Conservation (phyloP, 495 filamentous ascomycete species). For the Trichocladium antarcticum region DNA sequence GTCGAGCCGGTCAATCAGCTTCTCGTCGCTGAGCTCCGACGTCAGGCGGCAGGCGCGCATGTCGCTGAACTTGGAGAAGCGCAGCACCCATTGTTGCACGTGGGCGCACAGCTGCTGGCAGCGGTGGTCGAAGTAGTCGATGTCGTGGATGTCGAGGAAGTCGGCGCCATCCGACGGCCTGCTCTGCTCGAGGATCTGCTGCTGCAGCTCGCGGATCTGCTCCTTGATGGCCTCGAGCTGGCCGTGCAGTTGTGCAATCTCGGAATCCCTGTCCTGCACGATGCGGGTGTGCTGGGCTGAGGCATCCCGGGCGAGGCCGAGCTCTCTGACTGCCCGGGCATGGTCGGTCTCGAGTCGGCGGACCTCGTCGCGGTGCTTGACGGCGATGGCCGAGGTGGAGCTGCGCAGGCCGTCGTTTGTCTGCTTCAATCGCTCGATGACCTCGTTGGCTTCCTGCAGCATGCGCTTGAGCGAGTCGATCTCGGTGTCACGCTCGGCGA, state of each 20-base stretch:
- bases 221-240: constrained; percentile 69
- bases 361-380: constrained; percentile 55
- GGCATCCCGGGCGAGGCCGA: constrained; percentile 48
- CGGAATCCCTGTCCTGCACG: constrained; percentile 70
- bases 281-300: constrained; percentile 47
- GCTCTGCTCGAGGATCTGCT: constrained; percentile 52
- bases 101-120: constrained; percentile 89
- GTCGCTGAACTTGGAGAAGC: constrained; percentile 93
- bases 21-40: constrained; percentile 72
- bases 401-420: constrained; percentile 69
- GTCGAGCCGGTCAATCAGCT: constrained; percentile 82
- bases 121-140: constrained; percentile 89
- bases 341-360: constrained; percentile 45
- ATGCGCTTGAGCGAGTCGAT: constrained; percentile 68
- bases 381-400: constrained; percentile 61
- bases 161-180: constrained; percentile 47
- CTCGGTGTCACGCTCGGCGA: constrained; percentile 61
- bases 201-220: constrained; percentile 69
- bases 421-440: constrained; percentile 63
- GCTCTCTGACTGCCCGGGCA: constrained; percentile 46
- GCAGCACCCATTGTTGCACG: constrained; percentile 89
- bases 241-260: constrained; percentile 62
- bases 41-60: constrained; percentile 71
- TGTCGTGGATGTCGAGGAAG: constrained; percentile 71
- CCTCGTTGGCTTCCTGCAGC: constrained; percentile 65